phyloP scores from a whole-genome alignment of 2,329 filamentous ascomycete species.

The Tolypocladium tropicale region DNA sequence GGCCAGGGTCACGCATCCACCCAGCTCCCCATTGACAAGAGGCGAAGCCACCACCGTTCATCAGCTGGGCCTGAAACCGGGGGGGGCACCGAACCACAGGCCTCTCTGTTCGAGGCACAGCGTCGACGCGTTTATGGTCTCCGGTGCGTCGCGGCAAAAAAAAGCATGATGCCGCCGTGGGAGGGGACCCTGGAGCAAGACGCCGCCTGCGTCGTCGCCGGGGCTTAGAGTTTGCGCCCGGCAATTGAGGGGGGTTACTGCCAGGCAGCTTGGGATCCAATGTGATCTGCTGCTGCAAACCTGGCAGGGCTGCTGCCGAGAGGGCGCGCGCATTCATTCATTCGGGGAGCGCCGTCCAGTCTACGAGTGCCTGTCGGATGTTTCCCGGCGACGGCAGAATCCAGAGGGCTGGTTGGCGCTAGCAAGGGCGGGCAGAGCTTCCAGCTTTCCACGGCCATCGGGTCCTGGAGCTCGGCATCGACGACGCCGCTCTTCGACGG shows the following conservation, averaged over 20 bases:
- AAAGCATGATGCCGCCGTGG: not conserved
- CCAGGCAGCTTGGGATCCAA: too few relatives aligned
- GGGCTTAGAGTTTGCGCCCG: not conserved
- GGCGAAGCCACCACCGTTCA: not conserved
- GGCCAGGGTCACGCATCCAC: too few relatives aligned
- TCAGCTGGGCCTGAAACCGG: not conserved
- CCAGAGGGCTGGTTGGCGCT: not conserved
- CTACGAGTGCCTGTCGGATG: too few relatives aligned
- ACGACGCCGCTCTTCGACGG: not conserved
- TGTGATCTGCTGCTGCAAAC: too few relatives aligned
- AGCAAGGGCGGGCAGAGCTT: not conserved
- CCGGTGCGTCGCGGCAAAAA: not conserved
- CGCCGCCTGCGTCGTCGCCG: not conserved
- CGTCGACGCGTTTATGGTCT: not conserved
- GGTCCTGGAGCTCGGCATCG: not conserved
- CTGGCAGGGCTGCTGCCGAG: not conserved
- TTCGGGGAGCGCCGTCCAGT: too few relatives aligned
- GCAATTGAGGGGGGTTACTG: not conserved
- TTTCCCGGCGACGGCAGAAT: not conserved
- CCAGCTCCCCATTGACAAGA: not conserved
- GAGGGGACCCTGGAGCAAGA: not conserved
- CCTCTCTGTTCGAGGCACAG: not conserved
- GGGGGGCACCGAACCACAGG: too few relatives aligned
- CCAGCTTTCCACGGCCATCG: too few relatives aligned
- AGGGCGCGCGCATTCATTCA: too few relatives aligned